Evolutionary conservation across 805 yeast species (phyloP).

Genomic region (Metschnikowia borealis): DNA sequence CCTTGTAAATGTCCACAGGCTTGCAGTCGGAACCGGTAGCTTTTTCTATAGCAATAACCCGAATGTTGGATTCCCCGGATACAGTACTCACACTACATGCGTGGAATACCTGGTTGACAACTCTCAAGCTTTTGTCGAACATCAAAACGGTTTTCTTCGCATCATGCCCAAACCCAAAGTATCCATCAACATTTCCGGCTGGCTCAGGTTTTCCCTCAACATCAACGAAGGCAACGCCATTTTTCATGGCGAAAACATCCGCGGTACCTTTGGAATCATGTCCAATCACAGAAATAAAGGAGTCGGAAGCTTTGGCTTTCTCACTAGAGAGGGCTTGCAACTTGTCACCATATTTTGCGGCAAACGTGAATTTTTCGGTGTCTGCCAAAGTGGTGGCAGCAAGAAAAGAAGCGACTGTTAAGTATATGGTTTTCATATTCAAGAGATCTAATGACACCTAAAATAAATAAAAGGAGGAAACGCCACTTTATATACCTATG

Average conservation of each 20-base stretch:
- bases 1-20: neutral
- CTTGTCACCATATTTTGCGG: neutral
- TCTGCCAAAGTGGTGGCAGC: neutral
- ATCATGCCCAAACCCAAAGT: neutral
- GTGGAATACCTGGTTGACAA: neutral
- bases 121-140: neutral
- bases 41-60: neutral
- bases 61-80: neutral
- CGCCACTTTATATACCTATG: neutral
- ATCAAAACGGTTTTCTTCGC: neutral
- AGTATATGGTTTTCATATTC: neutral
- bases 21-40: neutral
- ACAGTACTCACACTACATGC: neutral
- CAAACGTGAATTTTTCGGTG: neutral
- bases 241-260: neutral
- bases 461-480: neutral
- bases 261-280: neutral
- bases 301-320: neutral
- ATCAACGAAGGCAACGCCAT: neutral
- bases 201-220: neutral
- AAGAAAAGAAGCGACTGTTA: neutral
- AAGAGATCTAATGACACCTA: neutral
- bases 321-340: neutral
- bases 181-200: neutral
- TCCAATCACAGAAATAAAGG: neutral